Evolutionary conservation across 1,139 yeast species (phyloP).

Genomic region (Candida sanyaensis): DNA sequence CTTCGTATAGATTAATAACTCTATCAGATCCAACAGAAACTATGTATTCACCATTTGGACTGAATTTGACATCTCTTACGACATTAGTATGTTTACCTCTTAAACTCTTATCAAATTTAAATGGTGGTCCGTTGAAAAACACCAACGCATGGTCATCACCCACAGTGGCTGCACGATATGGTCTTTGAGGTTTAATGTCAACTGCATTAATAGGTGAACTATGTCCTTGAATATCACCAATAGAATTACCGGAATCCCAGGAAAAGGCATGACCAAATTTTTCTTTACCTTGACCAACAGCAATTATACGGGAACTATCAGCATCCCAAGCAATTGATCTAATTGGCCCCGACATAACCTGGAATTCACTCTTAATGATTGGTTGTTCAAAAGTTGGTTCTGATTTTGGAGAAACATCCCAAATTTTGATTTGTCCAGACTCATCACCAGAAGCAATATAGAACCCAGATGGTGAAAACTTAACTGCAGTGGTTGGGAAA

Average conservation of each 20-base stretch:
- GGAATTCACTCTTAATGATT: conserved; percentile 76
- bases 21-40: conserved; percentile 91
- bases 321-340: conserved; percentile 92
- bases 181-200: conserved; percentile 83
- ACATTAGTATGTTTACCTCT: conserved; percentile 78
- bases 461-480: conserved; percentile 85
- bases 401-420: conserved; percentile 58
- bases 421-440: conserved; percentile 80
- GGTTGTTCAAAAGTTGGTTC: conserved; percentile 45
- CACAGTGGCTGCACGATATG: conserved; percentile 92
- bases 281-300: conserved; percentile 95
- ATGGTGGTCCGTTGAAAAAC: conserved; percentile 91
- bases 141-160: conserved; percentile 86
- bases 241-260: conserved; percentile 91
- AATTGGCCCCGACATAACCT: conserved; percentile 78
- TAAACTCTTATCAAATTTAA: conserved; percentile 74
- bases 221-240: conserved; percentile 96
- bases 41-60: conserved; percentile 73
- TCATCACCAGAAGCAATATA: conserved; percentile 93
- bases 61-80: conserved; percentile 77
- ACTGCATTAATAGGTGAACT: conserved; percentile 84
- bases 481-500: conserved; percentile 74
- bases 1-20: conserved; percentile 76
- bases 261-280: conserved; percentile 91
- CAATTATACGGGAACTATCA: conserved; percentile 81